Base-by-base conservation (phyloP, 1,139 yeast species). In the Zygoascus sp. region DNA sequence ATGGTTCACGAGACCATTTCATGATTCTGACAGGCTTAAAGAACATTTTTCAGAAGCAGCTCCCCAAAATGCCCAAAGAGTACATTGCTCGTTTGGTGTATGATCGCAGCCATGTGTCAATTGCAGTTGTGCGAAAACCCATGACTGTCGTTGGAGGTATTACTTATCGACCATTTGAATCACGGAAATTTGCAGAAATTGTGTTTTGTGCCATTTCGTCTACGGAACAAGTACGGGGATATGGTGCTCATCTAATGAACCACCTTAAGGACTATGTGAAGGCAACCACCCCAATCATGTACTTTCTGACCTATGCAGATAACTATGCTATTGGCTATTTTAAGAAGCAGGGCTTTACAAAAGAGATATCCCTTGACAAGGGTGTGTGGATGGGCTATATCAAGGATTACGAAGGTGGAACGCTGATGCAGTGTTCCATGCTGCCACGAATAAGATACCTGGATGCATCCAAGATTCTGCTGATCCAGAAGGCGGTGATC, bases 371-470 rank as follows among this genome's bases (percentile, higher is more conserved):
- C 4, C 73, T 92, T 44, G 94, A 90, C 44, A 84, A 83, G 57
- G 79, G 81, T 39, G 76, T 83, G 32, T 92, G 99, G 99, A 88
- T 89, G 94, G 99, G 99, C 5, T 92, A 92, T 65, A 92, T 92
- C 62, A 92, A 94, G 67, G 98, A 92, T 71, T 92, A 92, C 65
- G 99, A 92, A 69, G 99, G 99, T 32, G 98, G 98, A 58, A 94
- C 98, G 0, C 72, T 92, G 52, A 92, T 92, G 97, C 97, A 94
- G 67, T 94, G 98, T 63, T 72, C 92, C 1, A 90, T 90, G 96
- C 72, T 92, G 46, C 97, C 97, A 0, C 71, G 79, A 40, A 81
- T 86, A 48, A 76, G 98, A 53, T 92, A 94, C 64, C 73, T 92
- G 40, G 98, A 94, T 63, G 84, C 89, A 58, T 83, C 84, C 2